Evolutionary conservation across 2,329 filamentous ascomycete species (phyloP).

Genomic region (Fusarium metavorans): DNA sequence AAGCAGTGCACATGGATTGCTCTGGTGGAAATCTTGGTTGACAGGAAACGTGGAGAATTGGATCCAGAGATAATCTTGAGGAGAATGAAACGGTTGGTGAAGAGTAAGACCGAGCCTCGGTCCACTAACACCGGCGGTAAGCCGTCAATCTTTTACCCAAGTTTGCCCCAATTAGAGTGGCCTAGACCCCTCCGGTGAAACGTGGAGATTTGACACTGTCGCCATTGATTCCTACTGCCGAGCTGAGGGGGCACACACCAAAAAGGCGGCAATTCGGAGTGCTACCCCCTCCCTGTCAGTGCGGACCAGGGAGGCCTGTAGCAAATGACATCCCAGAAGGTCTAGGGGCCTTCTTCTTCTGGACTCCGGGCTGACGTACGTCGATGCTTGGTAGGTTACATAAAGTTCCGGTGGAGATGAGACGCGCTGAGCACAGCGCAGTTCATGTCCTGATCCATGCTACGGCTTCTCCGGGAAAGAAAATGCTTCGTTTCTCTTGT

Average conservation of each 20-base stretch:
- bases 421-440: neutral
- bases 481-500: neutral
- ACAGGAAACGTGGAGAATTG: constrained; percentile 7
- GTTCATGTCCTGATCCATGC: neutral
- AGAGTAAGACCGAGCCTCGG: constrained; percentile 28
- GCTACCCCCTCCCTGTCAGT: neutral
- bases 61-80: constrained; percentile 9
- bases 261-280: neutral
- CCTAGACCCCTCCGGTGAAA: neutral
- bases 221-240: neutral
- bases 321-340: neutral
- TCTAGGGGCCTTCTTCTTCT: neutral
- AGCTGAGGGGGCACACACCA: neutral
- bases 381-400: neutral
- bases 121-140: neutral
- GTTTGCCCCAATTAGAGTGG: too few relatives aligned
- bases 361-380: constrained; percentile 5
- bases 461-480: neutral
- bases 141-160: neutral
- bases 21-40: constrained; percentile 9
- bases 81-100: neutral
- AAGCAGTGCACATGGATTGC: constrained; percentile 7
- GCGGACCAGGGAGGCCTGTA: neutral
- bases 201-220: neutral
- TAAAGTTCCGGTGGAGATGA: neutral